Percentiles rank a stretch among this genome's conserved stretches.
Conservation (phyloP, 805 yeast genomes). For the Pichia ethanolica region DNA sequence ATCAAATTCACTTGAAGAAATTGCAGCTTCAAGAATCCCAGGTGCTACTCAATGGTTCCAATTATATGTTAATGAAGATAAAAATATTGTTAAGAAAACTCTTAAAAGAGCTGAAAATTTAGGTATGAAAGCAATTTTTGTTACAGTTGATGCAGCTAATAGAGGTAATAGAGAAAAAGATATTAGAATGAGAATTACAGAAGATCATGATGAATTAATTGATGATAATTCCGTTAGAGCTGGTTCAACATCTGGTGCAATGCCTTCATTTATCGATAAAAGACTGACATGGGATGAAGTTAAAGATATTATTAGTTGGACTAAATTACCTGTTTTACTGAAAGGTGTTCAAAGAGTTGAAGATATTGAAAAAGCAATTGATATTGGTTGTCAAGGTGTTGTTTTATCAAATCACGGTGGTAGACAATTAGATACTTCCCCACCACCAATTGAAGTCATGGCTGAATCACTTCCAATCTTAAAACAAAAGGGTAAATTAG, state of each 20-base stretch:
- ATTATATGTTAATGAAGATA: conserved; percentile 66
- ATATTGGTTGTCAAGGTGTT: conserved; percentile 64
- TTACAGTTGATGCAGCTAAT: conserved; percentile 91
- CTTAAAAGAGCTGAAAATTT: conserved; percentile 16
- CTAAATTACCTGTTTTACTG: conserved; percentile 58
- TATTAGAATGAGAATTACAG: conserved; percentile 26
- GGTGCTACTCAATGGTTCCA: conserved; percentile 84
- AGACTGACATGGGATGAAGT: conserved; percentile 60
- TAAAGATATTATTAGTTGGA: conserved; percentile 43
- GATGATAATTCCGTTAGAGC: conserved; percentile 47
- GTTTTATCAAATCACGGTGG: conserved; percentile 88
- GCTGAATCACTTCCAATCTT: conserved; percentile 58
- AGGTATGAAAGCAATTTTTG: conserved; percentile 65
- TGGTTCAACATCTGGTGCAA: conserved; percentile 81
- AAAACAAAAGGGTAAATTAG: conserved; percentile 35
- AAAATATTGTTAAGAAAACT: conserved; percentile 30
- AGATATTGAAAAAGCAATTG: conserved; percentile 67
- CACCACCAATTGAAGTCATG: conserved; percentile 66
- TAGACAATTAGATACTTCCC: conserved; percentile 72
- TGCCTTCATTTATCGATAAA: conserved; percentile 75
- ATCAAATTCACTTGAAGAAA: conserved; percentile 81
- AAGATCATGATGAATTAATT: conserved; percentile 38
- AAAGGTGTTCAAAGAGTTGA: conserved; percentile 82
- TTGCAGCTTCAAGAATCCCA: conserved; percentile 57
- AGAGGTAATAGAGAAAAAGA: conserved; percentile 81